These are phyloP conservation scores for Neckera pumila DNA, from an alignment of 225 moss, liverwort and hornwort genomes.

Conservation along the genomic window DNA sequence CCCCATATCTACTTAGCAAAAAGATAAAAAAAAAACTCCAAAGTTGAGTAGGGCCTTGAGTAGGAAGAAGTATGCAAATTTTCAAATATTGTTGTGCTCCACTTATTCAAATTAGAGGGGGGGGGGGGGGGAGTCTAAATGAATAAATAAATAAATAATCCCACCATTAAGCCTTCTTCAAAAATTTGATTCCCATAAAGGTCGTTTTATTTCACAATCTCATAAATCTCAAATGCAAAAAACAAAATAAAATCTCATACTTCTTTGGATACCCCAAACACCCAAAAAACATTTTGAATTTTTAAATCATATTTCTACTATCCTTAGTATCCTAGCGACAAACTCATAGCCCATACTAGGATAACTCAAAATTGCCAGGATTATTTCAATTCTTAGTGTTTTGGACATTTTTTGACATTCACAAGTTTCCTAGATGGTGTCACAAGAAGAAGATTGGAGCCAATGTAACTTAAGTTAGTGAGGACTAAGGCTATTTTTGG, in stretches of 20 bases:
- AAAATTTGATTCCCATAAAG: background rate
- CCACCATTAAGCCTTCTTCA: background rate
- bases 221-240: background rate
- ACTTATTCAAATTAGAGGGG: accelerated
- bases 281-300: too few species aligned
- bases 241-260: background rate
- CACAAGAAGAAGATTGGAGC: background rate
- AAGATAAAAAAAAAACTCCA: too few species aligned
- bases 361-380: too few species aligned
- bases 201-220: background rate
- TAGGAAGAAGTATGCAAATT: background rate
- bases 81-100: background rate
- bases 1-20: background rate
- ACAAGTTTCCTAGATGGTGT: background rate
- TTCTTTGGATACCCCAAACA: too few species aligned
- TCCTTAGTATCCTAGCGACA: too few species aligned
- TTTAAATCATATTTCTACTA: too few species aligned
- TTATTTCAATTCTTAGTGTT: background rate
- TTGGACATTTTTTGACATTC: background rate
- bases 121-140: too few species aligned
- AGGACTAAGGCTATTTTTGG: too few species aligned
- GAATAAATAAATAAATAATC: too few species aligned
- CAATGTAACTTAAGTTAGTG: background rate
- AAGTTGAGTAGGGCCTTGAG: background rate
- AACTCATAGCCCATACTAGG: too few species aligned